These are phyloP conservation scores for Candida stauntonica DNA, from an alignment of 805 yeast genomes.

Conservation along the genomic window DNA sequence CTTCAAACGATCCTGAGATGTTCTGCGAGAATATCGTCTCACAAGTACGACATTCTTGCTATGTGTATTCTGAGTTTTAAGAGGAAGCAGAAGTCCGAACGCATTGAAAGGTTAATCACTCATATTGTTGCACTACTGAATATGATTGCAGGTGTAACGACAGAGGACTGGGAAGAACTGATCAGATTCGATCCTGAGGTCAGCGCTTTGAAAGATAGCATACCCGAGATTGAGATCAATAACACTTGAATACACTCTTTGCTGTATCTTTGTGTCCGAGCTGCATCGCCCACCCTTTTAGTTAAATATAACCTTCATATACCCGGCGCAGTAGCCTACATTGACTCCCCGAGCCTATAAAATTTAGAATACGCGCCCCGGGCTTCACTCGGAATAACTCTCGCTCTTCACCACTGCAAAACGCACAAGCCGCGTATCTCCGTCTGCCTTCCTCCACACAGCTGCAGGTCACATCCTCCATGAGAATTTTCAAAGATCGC, in stretches of 20 bases:
- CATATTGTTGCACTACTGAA: constrained; percentile 6
- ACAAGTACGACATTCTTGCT: constrained; percentile 21
- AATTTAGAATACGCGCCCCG: too few species aligned
- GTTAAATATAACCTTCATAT: too few species aligned
- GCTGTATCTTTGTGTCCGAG: too few species aligned
- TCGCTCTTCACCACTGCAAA: neutral
- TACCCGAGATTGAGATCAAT: too few species aligned
- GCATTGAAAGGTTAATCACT: constrained; percentile 2
- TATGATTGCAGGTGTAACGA: constrained; percentile 4
- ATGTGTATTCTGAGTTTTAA: constrained; percentile 17
- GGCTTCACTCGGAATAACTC: neutral
- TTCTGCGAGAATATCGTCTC: constrained; percentile 21
- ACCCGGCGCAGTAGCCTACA: too few species aligned
- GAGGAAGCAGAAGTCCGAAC: constrained; percentile 8
- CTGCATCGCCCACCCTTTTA: too few species aligned
- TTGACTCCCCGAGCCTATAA: too few species aligned
- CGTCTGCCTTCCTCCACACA: neutral
- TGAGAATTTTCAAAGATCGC: too few species aligned
- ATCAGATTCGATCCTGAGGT: constrained; percentile 1
- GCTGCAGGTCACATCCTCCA: too few species aligned
- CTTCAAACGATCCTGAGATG: constrained; percentile 15
- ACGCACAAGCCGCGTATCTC: neutral
- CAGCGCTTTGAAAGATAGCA: neutral
- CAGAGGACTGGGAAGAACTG: constrained; percentile 9
- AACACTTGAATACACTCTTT: too few species aligned